These are phyloP conservation scores for Boletales sp. DNA, from an alignment of 768 basidiomycete species.

Conservation along the genomic window DNA sequence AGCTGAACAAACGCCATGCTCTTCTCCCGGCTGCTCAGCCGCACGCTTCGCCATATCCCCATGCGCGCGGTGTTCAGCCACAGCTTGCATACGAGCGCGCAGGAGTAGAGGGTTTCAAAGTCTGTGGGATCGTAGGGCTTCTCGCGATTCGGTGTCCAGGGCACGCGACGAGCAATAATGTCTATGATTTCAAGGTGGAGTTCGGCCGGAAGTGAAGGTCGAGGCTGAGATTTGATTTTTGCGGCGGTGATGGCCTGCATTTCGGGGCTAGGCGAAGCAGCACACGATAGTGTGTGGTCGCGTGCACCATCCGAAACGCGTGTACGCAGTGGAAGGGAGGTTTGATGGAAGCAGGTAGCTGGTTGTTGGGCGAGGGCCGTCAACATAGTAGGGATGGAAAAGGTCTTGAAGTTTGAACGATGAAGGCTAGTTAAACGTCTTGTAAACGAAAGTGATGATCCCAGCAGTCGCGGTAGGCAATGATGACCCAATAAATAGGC, in stretches of 20 bases:
- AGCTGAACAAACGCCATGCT: conserved; percentile 21
- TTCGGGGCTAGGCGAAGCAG: not conserved
- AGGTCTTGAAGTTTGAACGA: not conserved
- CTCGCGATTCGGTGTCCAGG: conserved; percentile 4
- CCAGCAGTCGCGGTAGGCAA: conserved; percentile 2
- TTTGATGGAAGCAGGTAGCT: not conserved
- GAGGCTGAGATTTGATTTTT: conserved; percentile 2
- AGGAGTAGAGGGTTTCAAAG: conserved; percentile 18
- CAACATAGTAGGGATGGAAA: conserved; percentile 11
- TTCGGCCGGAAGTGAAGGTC: conserved; percentile 26
- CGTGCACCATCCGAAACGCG: not conserved
- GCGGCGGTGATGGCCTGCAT: conserved; percentile 1
- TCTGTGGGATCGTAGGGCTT: conserved; percentile 15
- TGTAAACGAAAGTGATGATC: not conserved
- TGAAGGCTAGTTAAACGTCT: conserved; percentile 10
- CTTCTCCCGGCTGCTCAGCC: conserved; percentile 15
- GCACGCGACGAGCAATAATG: conserved; percentile 16
- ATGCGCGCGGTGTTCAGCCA: conserved; percentile 25
- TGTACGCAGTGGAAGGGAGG: conserved; percentile 3
- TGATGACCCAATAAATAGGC: not conserved
- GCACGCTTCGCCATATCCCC: conserved; percentile 21
- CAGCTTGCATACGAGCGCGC: conserved; percentile 30
- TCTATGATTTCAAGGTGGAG: conserved; percentile 30
- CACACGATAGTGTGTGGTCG: not conserved
- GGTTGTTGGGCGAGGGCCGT: conserved; percentile 6